A percentile compares a stretch with the other conserved stretches of the same genome.
Evolutionary conservation across 2,329 filamentous ascomycete genomes (phyloP).

Genomic region (Pleurostoma richardsiae): DNA sequence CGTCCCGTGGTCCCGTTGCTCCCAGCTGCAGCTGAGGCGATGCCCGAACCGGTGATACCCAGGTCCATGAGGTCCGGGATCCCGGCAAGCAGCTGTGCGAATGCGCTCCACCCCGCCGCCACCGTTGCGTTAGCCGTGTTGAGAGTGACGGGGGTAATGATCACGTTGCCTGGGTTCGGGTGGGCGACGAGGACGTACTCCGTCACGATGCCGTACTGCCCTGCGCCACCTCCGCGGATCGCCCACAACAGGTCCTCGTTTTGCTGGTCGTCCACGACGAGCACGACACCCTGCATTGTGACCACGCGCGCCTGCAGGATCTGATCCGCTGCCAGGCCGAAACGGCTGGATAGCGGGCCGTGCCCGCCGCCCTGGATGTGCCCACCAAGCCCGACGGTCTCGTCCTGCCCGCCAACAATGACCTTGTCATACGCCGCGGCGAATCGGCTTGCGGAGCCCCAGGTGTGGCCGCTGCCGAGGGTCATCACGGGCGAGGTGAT

Average conservation of each 20-base stretch:
- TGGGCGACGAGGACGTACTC: conserved; percentile 9
- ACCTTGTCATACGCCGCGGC: conserved; percentile 24
- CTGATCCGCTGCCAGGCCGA: conserved; percentile 19
- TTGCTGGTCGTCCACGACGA: conserved; percentile 6
- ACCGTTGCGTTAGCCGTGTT: too few relatives aligned
- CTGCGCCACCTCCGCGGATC: conserved; percentile 10
- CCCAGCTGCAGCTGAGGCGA: neutral
- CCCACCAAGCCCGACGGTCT: conserved; percentile 30
- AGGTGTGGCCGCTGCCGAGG: conserved; percentile 15
- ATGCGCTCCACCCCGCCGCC: too few relatives aligned
- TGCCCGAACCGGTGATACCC: neutral
- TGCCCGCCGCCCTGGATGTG: conserved; percentile 23
- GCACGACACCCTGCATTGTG: conserved; percentile 12
- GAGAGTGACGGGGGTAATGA: neutral
- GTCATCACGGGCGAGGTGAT: conserved; percentile 17
- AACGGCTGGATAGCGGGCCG: conserved; percentile 12
- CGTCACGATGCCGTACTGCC: conserved; percentile 9
- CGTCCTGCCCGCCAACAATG: conserved; percentile 33
- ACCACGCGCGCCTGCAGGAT: conserved; percentile 19
- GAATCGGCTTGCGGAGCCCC: conserved; percentile 14
- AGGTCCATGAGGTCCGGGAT: conserved; percentile 1
- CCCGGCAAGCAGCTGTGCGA: neutral
- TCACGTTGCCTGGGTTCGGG: conserved; percentile 6
- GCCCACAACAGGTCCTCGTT: conserved; percentile 11
- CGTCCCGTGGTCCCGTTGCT: too few relatives aligned